Base-by-base conservation (phyloP, 768 basidiomycete genomes). In the Rhodotorula paludigena region DNA sequence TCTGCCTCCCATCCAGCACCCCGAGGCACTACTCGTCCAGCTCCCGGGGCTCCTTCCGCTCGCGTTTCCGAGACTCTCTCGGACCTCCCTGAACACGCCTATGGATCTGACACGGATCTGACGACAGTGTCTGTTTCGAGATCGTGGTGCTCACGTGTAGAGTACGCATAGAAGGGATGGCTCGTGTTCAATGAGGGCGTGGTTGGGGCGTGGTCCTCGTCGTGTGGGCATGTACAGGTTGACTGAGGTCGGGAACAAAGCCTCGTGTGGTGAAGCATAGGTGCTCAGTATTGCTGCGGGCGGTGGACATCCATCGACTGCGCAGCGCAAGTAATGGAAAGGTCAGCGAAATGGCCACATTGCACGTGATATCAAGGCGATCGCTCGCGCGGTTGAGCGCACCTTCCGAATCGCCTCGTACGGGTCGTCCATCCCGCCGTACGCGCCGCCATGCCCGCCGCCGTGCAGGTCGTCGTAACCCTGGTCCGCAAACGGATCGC, bases 371-470 rank as follows among this genome's bases (percentile, higher is more conserved):
- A 6, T 7, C 18, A 4, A 23, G 5, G 18, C 14, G 14, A 20
- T 5, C 33, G 58, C 21, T 12, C 23, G n/a, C n/a, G n/a, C n/a
- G n/a, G n/a, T n/a, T n/a, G n/a, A 20, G 30, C 66, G 20, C 51
- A 68, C 66, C 60, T 68, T 51, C 30, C 61, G 18, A n/a, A 68
- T 68, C 48, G 66, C 66, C 35, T 68, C 66, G 32, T 68, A 68
- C 32, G 66, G 66, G 38, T 68, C 66, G 1, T 32, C 56, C 23
- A 12, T 12, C 49, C 8, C 48, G 20, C 33, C 38, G 15, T 47
- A 47, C 51, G 21, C 30, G n/a, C n/a, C n/a, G n/a, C n/a, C n/a
- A n/a, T n/a, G n/a, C 35, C 28, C 20, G 5, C 20, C 41, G 7
- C 33, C 33, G 1, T 10, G 6, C 3, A 10, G 32, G 2, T n/a